Percentiles rank a stretch among this genome's conserved stretches.
Evolutionary conservation across 805 yeast genomes (phyloP).

Genomic region (Saturnispora hagleri): DNA sequence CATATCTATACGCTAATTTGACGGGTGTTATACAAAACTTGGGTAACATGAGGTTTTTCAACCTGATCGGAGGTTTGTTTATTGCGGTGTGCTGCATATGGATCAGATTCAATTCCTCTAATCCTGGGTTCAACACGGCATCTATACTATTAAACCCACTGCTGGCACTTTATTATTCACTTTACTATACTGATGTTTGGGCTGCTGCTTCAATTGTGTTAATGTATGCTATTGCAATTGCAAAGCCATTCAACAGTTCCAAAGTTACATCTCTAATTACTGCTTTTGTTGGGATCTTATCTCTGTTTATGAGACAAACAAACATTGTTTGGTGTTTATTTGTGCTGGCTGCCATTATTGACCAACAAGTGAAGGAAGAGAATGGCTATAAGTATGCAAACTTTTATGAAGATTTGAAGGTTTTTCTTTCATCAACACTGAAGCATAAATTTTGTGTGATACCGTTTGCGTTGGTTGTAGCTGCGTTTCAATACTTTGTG

Average conservation of each 20-base stretch:
- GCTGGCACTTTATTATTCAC: constrained; percentile 57
- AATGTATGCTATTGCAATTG: constrained; percentile 41
- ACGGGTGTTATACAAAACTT: constrained; percentile 26
- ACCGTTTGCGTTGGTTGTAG: constrained; percentile 48
- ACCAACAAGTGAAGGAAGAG: constrained; percentile 35
- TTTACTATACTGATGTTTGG: constrained; percentile 95
- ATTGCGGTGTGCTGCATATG: constrained; percentile 23
- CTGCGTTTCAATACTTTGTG: constrained; percentile 48
- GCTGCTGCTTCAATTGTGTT: constrained; percentile 59
- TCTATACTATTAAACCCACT: constrained; percentile 54
- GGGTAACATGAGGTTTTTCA: constrained; percentile 43
- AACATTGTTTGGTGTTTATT: constrained; percentile 81
- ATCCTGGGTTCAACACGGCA: constrained; percentile 15
- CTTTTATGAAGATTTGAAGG: constrained; percentile 17
- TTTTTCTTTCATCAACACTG: constrained; percentile 26
- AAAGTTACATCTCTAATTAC: constrained; percentile 29
- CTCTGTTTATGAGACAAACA: constrained; percentile 81
- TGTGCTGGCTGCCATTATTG: constrained; percentile 45
- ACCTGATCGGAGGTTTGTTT: constrained; percentile 55
- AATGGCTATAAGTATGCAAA: constrained; percentile 22
- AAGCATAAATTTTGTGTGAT: constrained; percentile 24
- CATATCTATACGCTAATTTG: constrained; percentile 30
- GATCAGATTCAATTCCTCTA: constrained; percentile 10
- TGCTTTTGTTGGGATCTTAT: constrained; percentile 47
- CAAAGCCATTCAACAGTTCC: constrained; percentile 15